Base-by-base conservation (phyloP, 805 yeast species). In the Citeromyces nyonsensis region DNA sequence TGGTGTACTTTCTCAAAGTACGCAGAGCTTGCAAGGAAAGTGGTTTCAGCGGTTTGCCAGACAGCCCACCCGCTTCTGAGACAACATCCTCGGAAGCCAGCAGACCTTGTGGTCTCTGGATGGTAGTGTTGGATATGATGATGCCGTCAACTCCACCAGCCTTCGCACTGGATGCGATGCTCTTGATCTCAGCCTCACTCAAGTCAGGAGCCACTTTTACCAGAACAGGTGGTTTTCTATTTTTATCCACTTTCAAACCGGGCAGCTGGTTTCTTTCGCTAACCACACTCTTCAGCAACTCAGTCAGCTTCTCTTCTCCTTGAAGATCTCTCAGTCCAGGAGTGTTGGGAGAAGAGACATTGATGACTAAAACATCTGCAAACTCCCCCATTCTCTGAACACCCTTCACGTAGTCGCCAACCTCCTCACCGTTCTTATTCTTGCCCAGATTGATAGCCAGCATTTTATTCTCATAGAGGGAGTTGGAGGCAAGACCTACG, bases 181-280 rank as follows among this genome's bases (percentile, higher is more conserved):
- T 73, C 44, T 67, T 69, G 40, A 86, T 71, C 49, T 86, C 95
- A 2, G 70, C 61, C 49, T 77, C 93, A 4, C 76, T 65, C 45
- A 88, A 67, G 56, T 88, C 97, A 1, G 97, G 97, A 0, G 97
- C 96, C 41, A 88, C 74, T 49, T 88, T 88, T 18, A 88, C 96
- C 40, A 84, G 54, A 33, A 88, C 65, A 10, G 95, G 94, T 0
- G 95, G 94, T 38, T 57, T 63, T 24, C 44, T 54, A 3, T 42
- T 15, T 6, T 47, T 47, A 31, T 62, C 61, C 28, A 62, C 51
- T 28, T 59, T 42, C 34, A 63, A 65, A 35, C 48, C 45, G 1
- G 51, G 52, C 29, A 75, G 54, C 2, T 38, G 36, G 44, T 81
- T 64, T 49, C 96, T 70, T 49, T 80, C 85, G 1, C 56, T 51